Percentiles rank a stretch among this genome's conserved stretches.
These are phyloP conservation scores for Schizothecium vesticola DNA, from an alignment of 495 filamentous ascomycete species.

Conservation along the genomic window DNA sequence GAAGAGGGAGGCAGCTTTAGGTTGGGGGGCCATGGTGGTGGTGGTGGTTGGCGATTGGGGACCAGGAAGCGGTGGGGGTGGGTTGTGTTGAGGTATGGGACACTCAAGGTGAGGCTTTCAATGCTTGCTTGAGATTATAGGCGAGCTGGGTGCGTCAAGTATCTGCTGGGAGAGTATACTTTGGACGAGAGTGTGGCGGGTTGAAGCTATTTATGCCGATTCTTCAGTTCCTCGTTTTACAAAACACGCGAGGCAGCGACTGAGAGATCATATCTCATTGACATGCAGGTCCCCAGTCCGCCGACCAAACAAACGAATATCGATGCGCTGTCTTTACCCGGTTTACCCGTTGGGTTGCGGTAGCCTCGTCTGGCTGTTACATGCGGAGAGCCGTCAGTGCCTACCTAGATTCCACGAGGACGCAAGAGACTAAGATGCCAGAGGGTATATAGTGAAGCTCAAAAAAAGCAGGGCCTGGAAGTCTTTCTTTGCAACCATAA, in stretches of 20 bases:
- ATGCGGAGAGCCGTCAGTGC: background rate
- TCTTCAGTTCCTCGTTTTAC: background rate
- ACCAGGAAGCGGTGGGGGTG: background rate
- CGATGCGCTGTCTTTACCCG: background rate
- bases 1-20: slow-evolving; percentile 6
- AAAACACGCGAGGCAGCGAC: background rate
- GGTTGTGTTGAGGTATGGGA: background rate
- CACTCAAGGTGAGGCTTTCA: background rate
- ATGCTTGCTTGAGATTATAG: background rate
- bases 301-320: background rate
- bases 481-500: too few species aligned
- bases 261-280: background rate
- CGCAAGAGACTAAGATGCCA: too few species aligned
- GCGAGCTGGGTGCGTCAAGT: background rate
- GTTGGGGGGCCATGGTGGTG: background rate
- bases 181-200: background rate
- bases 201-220: background rate
- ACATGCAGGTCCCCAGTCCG: background rate
- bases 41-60: background rate
- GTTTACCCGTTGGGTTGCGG: background rate
- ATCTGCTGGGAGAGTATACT: background rate
- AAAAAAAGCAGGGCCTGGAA: too few species aligned
- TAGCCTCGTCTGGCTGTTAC: background rate
- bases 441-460: too few species aligned
- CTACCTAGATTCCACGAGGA: background rate